Conservation (phyloP, 345 rosid species). For the Pistacia integerrima region DNA sequence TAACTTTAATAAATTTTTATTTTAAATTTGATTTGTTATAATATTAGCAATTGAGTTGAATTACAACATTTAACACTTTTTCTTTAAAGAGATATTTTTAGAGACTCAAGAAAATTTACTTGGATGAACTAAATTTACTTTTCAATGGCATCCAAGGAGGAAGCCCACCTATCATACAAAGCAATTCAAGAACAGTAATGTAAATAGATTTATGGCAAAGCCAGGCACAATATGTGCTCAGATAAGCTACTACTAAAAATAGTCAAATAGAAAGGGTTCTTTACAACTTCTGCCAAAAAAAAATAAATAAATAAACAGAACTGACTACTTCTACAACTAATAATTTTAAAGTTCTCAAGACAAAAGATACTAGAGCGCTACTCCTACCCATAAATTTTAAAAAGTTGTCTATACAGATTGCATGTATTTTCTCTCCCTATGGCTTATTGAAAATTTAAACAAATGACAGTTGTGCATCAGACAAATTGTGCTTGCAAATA, state of each 20-base stretch:
- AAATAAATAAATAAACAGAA: conserved; percentile 1
- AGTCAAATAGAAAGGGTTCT: conserved; percentile 14
- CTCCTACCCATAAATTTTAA: conserved; percentile 32
- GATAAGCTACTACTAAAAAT: conserved; percentile 18
- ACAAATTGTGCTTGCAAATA: conserved; percentile 33
- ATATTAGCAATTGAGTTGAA: too few relatives aligned
- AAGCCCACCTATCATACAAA: background rate
- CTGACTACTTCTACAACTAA: conserved; percentile 28
- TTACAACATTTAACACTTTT: too few relatives aligned
- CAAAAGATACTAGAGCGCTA: conserved; percentile 12
- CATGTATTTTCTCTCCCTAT: conserved; percentile 29
- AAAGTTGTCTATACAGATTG: conserved; percentile 42
- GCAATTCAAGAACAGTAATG: background rate
- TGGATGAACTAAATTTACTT: too few relatives aligned
- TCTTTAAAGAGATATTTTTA: too few relatives aligned
- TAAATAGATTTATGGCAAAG: background rate
- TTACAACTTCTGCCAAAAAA: conserved; percentile 28
- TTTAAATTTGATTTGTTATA: too few relatives aligned
- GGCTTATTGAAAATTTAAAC: conserved; percentile 39
- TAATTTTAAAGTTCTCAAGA: background rate
- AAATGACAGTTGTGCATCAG: conserved; percentile 26
- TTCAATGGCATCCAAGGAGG: too few relatives aligned
- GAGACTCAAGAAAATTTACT: too few relatives aligned
- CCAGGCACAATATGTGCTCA: conserved; percentile 22
- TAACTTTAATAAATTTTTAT: too few relatives aligned